Evolutionary conservation across 1,139 yeast genomes (phyloP).

Genomic region (Suhomyces taliae): DNA sequence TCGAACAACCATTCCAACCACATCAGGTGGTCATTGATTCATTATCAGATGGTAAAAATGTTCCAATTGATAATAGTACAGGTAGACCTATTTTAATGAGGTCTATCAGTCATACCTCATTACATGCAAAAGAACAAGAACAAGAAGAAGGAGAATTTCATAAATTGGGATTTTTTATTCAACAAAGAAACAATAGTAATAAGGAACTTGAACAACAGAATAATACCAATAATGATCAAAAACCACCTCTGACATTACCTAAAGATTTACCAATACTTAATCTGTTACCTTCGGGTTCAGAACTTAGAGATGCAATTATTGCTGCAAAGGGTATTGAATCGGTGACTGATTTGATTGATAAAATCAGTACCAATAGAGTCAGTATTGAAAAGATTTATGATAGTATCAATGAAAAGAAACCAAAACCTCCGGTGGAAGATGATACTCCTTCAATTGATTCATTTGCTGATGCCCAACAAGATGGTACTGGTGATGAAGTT

Average conservation of each 20-base stretch:
- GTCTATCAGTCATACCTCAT: slow-evolving; percentile 63
- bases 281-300: slow-evolving; percentile 70
- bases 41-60: slow-evolving; percentile 51
- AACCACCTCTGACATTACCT: slow-evolving; percentile 4
- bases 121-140: slow-evolving; percentile 73
- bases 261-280: slow-evolving; percentile 35
- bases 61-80: slow-evolving; percentile 65
- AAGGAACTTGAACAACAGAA: neutral
- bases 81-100: slow-evolving; percentile 71
- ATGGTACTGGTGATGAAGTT: slow-evolving; percentile 17
- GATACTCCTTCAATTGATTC: slow-evolving; percentile 31
- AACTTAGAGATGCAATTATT: slow-evolving; percentile 72
- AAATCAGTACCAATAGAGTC: slow-evolving; percentile 54
- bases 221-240: neutral
- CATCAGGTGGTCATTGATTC: slow-evolving; percentile 69
- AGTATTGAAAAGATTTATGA: slow-evolving; percentile 57
- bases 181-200: slow-evolving; percentile 45
- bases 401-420: slow-evolving; percentile 12
- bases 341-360: slow-evolving; percentile 67
- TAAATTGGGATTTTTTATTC: slow-evolving; percentile 75
- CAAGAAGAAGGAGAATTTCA: slow-evolving; percentile 92
- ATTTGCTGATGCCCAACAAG: slow-evolving; percentile 16
- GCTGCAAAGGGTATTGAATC: slow-evolving; percentile 77
- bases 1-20: slow-evolving; percentile 46
- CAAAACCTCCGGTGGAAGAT: slow-evolving; percentile 11